Conservation (phyloP, 768 basidiomycete genomes). For the Dioszegia hungarica region DNA sequence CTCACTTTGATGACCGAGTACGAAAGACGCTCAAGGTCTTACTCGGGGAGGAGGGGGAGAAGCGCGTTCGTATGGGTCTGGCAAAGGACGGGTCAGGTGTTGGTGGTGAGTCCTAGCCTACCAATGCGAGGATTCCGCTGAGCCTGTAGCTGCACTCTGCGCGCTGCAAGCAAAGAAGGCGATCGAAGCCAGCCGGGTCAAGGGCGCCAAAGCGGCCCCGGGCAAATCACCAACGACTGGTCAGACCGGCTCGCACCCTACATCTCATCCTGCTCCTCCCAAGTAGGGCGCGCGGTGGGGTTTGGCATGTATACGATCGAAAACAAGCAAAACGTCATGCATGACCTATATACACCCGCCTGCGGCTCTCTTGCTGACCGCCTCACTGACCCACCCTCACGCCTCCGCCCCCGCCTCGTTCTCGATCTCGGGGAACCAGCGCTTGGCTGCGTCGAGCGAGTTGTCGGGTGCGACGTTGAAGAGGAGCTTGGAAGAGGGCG, state of each 20-base stretch:
- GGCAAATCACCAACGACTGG: slow-evolving; percentile 4
- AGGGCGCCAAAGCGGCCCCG: slow-evolving; percentile 1
- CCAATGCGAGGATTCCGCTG: neutral
- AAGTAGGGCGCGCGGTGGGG: too few species aligned
- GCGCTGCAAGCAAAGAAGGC: slow-evolving; percentile 73
- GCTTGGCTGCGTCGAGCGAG: neutral
- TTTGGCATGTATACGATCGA: neutral
- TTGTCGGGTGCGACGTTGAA: slow-evolving; percentile 2
- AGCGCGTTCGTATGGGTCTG: slow-evolving; percentile 75
- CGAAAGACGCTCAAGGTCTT: slow-evolving; percentile 68
- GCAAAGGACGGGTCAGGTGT: slow-evolving; percentile 98
- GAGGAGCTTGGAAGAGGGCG: neutral
- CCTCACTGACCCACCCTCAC: neutral
- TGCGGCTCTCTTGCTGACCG: too few species aligned
- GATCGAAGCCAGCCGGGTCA: slow-evolving; percentile 15
- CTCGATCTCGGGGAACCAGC: slow-evolving; percentile 3
- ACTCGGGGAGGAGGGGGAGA: slow-evolving; percentile 75
- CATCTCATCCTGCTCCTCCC: neutral
- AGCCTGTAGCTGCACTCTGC: slow-evolving; percentile 68
- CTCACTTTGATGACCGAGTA: slow-evolving; percentile 70
- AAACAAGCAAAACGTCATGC: neutral
- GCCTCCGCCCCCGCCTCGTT: neutral
- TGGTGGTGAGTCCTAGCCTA: slow-evolving; percentile 63
- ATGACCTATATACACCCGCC: too few species aligned
- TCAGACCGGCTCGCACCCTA: slow-evolving; percentile 1